Base-by-base conservation (phyloP, 108 stramenopile species). In the Aurantiochytrium sp. region DNA sequence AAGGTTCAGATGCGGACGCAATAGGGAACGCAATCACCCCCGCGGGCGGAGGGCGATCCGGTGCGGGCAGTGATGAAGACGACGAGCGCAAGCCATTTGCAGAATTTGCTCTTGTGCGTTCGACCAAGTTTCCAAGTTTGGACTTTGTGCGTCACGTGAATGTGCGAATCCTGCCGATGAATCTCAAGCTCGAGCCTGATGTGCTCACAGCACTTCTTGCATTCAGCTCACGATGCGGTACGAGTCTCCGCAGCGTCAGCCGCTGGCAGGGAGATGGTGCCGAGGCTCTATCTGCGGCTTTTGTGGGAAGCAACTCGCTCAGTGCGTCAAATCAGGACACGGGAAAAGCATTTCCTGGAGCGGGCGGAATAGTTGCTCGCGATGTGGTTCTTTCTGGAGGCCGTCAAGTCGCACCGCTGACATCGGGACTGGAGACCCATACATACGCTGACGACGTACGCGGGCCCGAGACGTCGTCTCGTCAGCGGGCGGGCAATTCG, bases 61-160 rank as follows among this genome's bases (percentile, higher is more conserved):
- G 4, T 12, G 64, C 21, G 0, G 35, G 64, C 25, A 18, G 10
- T 10, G 42, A 69, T 23, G 64, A 69, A 8, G 64, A 69, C 42
- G 64, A 69, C 64, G 64, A 69, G 64, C 64, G 64, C 25, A 47
- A 53, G 28, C 76, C 76, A 8, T 83, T 83, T 53, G 76, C 76
- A 53, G 76, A 83, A 83, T 83, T 83, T 83, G n/a, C 49, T 4
- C 51, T 83, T 12, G 51, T 83, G 45, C 45, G 51, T 16, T 83
- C 76, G 4, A 83, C 23, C 18, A 83, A 83, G 51, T 83, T 83
- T 45, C 49, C 76, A 12, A 83, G 76, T 23, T 45, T 83, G 8
- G 76, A 83, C 51, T 83, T 83, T 83, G 76, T 83, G 45, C 76
- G 76, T 53, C 51, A 83, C 12, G 51, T 83, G 14, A 83, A 28